Conservation (phyloP, 495 filamentous ascomycete species). For the Monascus purpureus region DNA sequence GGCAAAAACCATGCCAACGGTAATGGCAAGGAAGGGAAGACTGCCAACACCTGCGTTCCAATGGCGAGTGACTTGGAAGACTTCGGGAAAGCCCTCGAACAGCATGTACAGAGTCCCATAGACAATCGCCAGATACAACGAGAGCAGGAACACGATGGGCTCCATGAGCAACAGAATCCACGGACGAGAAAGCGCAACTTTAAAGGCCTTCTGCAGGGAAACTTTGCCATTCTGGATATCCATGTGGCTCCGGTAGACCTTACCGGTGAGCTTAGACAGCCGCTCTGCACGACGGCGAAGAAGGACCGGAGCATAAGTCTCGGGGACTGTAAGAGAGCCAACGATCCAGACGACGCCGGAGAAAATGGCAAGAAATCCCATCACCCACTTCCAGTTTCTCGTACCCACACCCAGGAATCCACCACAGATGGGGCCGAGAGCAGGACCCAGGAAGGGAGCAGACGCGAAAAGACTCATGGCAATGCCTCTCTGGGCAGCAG, state of each 20-base stretch:
- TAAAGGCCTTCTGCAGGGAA: slow-evolving; percentile 23
- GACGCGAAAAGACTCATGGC: slow-evolving; percentile 50
- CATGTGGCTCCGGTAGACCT: slow-evolving; percentile 37
- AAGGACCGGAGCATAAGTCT: slow-evolving; percentile 48
- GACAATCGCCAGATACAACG: slow-evolving; percentile 58
- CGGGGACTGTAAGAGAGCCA: slow-evolving; percentile 38
- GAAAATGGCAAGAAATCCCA: slow-evolving; percentile 40
- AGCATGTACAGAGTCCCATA: slow-evolving; percentile 74
- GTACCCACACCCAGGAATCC: slow-evolving; percentile 47
- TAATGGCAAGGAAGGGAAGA: slow-evolving; percentile 72
- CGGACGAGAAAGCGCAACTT: slow-evolving; percentile 30
- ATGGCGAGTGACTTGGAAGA: slow-evolving; percentile 56
- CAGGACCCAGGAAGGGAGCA: slow-evolving; percentile 58
- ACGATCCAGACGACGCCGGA: slow-evolving; percentile 42
- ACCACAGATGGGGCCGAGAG: slow-evolving; percentile 45
- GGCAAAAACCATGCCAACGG: slow-evolving; percentile 63
- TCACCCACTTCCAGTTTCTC: slow-evolving; percentile 53
- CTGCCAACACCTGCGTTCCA: slow-evolving; percentile 62
- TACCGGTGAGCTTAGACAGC: slow-evolving; percentile 39
- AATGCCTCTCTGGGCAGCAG: slow-evolving; percentile 45
- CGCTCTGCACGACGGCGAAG: slow-evolving; percentile 37
- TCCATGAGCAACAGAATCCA: slow-evolving; percentile 36
- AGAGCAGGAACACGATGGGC: slow-evolving; percentile 51
- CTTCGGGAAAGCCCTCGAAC: slow-evolving; percentile 71
- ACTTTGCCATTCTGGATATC: slow-evolving; percentile 31